Evolutionary conservation across 371 early-diverging fungal species (phyloP), one percentile per base, ranked within the genome.

Genomic region (Capillidium heterosporum): DNA sequence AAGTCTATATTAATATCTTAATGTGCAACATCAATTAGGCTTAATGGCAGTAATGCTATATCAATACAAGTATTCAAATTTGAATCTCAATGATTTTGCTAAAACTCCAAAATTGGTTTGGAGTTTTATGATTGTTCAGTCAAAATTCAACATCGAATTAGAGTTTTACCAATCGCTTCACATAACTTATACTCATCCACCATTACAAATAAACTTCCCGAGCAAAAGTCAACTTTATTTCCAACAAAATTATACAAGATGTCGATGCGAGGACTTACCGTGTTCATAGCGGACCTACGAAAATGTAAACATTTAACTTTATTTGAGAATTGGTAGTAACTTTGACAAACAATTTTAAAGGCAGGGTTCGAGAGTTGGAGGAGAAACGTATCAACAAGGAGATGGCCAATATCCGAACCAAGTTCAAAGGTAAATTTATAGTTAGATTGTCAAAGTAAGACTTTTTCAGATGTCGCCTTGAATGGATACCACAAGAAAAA

Each of bases 401-500:
- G 72, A 78, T 97, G 77, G 95, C 95, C 59, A 95, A 97, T 71
- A 96, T 96, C 62, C 78, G 98, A 17, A 73, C 89, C 17, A 95
- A 97, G 69, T 97, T 97, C 72, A 93, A 92, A 78, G 91, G 93
- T 91, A 65, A 52, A 8, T 8, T 28, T 42, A 1, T 35, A 35
- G 10, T 26, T 26, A 3, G 27, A 26, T 13, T 48, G 21, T 26
- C n/a, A 11, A 8, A 48, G 3, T 4, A 48, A 26, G 13, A 11
- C 10, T 48, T 48, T 55, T 10, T 7, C 64, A 93, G 97, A 94
- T 61, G 74, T 82, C 17, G 80, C 65, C 56, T 67, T 97, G 63
- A 91, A 82, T 65, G 96, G 98, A 23, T 96, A 96, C 70, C 89
- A 97, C 65, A 90, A 91, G 74, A 95, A 94, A 67, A 97, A 97